Evolutionary conservation across 352 stramenopile genomes (phyloP), one percentile per base, ranked within the genome.

Genomic region (Globisporangium parvum): DNA sequence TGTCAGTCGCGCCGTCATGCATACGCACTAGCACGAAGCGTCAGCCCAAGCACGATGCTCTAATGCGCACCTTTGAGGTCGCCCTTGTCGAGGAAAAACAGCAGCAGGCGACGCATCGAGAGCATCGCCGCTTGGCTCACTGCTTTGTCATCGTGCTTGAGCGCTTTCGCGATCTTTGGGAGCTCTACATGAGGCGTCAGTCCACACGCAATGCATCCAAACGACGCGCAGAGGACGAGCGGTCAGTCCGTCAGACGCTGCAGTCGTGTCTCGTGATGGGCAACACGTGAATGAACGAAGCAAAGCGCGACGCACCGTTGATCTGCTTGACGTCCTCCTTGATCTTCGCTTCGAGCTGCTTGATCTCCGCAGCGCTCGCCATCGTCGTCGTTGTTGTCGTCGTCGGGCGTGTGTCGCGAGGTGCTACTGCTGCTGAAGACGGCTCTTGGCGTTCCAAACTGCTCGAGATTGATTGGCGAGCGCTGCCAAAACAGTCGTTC

Each of bases 321-420:
- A 88, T 76, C 61, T 92, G 77, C 69, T 88, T 88, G 47, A 91
- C 78, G 69, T 93, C 75, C 55, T 91, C 81, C 63, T 93, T 91
- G 69, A 95, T 87, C 61, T 80, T 81, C 37, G 77, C 80, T 58
- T 95, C 85, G 40, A 95, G 67, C 71, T 93, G 82, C 78, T 88
- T 91, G 66, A 91, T 87, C 71, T 87, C 75, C 53, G 71, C 73
- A 35, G 67, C 70, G 35, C 67, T 84, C 65, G 68, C 62, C 80
- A 88, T 88, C 40, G 28, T 75, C 23, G 46, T 42, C 40, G 21
- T 23, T 18, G 18, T 31, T 18, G 51, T 41, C 28, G 9, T 53
- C 23, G 33, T 47, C 31, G 2, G 47, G 37, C 17, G 39, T 45
- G 39, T 6, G 39, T 8, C 39, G 14, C 1, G 39, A 45, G 2